phyloP scores from a whole-genome alignment of 768 basidiomycete species.

The Melanogaster broomeanus region DNA sequence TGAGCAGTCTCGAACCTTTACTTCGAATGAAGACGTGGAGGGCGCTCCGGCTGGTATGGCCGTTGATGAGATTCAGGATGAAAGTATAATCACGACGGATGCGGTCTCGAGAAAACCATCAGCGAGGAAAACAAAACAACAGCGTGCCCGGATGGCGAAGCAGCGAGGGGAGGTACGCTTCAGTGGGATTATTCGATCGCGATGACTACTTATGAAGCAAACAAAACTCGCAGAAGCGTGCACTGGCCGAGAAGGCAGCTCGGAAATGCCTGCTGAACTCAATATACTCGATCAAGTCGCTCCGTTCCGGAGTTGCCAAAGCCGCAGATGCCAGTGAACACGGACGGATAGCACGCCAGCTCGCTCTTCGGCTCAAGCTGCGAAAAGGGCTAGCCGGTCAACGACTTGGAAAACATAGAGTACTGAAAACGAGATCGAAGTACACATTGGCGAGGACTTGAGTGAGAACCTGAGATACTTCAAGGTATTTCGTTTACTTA shows the following conservation, averaged over 20 bases:
- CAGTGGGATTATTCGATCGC: neutral
- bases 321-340: conserved; percentile 40
- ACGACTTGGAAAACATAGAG: conserved; percentile 77
- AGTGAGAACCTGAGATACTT: conserved; percentile 80
- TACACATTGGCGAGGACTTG: conserved; percentile 90
- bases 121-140: conserved; percentile 58
- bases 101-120: conserved; percentile 42
- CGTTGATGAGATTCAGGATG: conserved; percentile 47
- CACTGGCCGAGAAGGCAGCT: conserved; percentile 56
- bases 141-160: conserved; percentile 67
- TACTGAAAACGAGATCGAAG: conserved; percentile 69
- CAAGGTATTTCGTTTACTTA: conserved; percentile 55
- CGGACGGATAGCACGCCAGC: conserved; percentile 38
- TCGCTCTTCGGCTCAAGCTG: conserved; percentile 48
- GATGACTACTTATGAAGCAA: conserved; percentile 1
- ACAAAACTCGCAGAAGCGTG: conserved; percentile 53
- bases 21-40: conserved; percentile 30
- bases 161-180: conserved; percentile 61
- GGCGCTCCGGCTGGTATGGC: conserved; percentile 66
- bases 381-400: conserved; percentile 70
- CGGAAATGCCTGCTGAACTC: conserved; percentile 62
- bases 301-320: too few species aligned
- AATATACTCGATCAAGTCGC: conserved; percentile 59
- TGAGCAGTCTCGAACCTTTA: conserved; percentile 44
- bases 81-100: conserved; percentile 33